Evolutionary conservation across 2,329 filamentous ascomycete species (phyloP).

Genomic region (Fusarium sp.): DNA sequence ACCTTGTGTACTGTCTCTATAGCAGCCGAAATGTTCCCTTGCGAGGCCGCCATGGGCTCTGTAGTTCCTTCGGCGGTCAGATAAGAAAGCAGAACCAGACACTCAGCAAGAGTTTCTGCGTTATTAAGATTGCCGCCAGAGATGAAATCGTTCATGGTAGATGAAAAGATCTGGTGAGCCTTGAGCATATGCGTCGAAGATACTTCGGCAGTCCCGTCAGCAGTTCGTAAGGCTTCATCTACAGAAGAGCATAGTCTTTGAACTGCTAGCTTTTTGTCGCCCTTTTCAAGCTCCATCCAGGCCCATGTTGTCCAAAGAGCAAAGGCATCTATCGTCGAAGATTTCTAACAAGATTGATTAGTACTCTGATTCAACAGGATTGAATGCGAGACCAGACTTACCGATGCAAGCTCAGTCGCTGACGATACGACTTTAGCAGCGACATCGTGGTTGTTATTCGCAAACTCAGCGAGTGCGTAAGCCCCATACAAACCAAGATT

Average conservation of each 20-base stretch:
- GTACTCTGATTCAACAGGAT: slow-evolving; percentile 5
- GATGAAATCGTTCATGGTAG: slow-evolving; percentile 69
- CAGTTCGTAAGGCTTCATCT: slow-evolving; percentile 49
- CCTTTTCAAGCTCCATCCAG: slow-evolving; percentile 73
- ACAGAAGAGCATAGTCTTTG: slow-evolving; percentile 59
- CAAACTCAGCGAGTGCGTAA: slow-evolving; percentile 81
- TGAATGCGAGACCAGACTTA: slow-evolving; percentile 38
- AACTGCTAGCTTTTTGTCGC: slow-evolving; percentile 55
- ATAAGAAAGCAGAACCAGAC: slow-evolving; percentile 77
- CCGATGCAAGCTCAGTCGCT: slow-evolving; percentile 64
- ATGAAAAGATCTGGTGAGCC: slow-evolving; percentile 66
- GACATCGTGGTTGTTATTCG: slow-evolving; percentile 68
- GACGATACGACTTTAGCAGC: slow-evolving; percentile 77
- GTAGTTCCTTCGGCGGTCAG: slow-evolving; percentile 62
- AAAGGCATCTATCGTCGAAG: slow-evolving; percentile 41
- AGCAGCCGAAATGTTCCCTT: slow-evolving; percentile 71
- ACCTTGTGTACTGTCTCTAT: slow-evolving; percentile 60
- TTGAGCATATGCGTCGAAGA: slow-evolving; percentile 65
- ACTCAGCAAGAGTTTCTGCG: slow-evolving; percentile 72
- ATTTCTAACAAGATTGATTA: slow-evolving; percentile 36
- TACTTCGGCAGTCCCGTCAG: slow-evolving; percentile 38
- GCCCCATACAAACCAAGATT: slow-evolving; percentile 82
- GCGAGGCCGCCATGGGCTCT: slow-evolving; percentile 62
- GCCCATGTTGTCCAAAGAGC: slow-evolving; percentile 74
- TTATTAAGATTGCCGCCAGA: slow-evolving; percentile 63